Evolutionary conservation across 441 rosid genomes (phyloP), one percentile per base, ranked within the genome.

Genomic region (Syzygium syzygioides): DNA sequence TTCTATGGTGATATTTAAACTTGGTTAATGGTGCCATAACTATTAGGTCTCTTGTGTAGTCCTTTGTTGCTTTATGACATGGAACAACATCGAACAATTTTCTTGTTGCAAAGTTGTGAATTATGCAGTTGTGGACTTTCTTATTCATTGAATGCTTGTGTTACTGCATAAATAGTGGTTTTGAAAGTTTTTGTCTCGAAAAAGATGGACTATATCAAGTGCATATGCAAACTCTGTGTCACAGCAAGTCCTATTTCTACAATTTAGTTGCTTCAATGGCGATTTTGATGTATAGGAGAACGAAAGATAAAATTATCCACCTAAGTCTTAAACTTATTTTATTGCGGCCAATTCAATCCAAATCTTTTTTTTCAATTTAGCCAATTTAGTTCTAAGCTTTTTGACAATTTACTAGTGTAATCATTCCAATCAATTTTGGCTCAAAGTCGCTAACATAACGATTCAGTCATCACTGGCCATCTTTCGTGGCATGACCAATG

Each of bases 401-500:
- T 32, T 32, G 3, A 60, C 1, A 1, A 60, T 60, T 60, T 60
- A 5, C 6, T 18, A 60, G 28, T 60, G 28, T 60, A 28, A 17
- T 28, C n/a, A 2, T 28, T 60, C 5, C 2, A 2, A 59, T 5
- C 66, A 28, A 60, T 26, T 60, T 60, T 60, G 3, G 4, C n/a
- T 7, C 7, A 28, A 60, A 60, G 2, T 60, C 1, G 1, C 9
- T 28, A 0, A 60, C 13, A 13, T 13, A 18, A 3, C 1, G 9
- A 30, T 60, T 14, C 9, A 0, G 13, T 28, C 18, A 28, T 60
- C 1, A 1, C 13, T 2, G 0, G 3, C 32, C 1, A 0, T 12
- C 66, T 1, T 60, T 12, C n/a, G 66, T 45, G 66, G 66, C 7
- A 60, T 7, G 2, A 28, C 17, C 66, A 3, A 60, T 4, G 26